Percentiles rank a stretch among this genome's conserved stretches.
phyloP scores from a whole-genome alignment of 2,329 filamentous ascomycete genomes.

The Colletotrichum sp. region DNA sequence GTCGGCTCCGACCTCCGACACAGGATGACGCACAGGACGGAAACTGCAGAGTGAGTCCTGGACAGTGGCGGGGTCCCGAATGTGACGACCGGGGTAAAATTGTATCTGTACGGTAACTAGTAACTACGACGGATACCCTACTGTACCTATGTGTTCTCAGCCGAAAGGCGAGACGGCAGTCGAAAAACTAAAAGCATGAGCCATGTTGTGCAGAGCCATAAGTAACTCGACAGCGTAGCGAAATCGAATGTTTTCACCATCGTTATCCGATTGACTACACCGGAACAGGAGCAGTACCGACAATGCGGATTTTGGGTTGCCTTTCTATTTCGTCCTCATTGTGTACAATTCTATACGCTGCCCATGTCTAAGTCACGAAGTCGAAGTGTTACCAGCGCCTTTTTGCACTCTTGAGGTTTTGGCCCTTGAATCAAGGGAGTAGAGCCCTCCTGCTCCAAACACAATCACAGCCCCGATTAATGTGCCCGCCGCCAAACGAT shows the following conservation, averaged over 20 bases:
- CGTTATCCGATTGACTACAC: neutral
- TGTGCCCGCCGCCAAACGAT: slow-evolving; percentile 77
- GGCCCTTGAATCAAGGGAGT: slow-evolving; percentile 73
- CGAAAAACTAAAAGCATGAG: neutral
- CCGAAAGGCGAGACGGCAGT: neutral
- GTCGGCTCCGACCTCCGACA: slow-evolving; percentile 11
- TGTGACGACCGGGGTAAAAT: neutral
- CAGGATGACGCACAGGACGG: neutral
- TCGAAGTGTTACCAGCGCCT: slow-evolving; percentile 12
- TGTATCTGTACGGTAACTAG: neutral
- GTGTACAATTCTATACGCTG: neutral
- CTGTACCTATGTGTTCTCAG: neutral
- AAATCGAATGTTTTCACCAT: neutral
- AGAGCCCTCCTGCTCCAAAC: slow-evolving; percentile 88
- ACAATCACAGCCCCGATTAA: slow-evolving; percentile 83
- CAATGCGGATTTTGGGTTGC: neutral
- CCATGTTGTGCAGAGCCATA: neutral
- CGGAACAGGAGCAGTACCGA: neutral
- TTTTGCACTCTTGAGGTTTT: slow-evolving; percentile 29
- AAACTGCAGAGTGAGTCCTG: neutral
- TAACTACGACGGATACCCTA: neutral
- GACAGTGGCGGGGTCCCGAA: neutral
- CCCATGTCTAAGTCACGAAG: neutral
- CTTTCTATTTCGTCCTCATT: neutral
- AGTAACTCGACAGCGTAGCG: neutral